Conservation (phyloP, 2,329 filamentous ascomycete genomes). For the Neonectria punicea region DNA sequence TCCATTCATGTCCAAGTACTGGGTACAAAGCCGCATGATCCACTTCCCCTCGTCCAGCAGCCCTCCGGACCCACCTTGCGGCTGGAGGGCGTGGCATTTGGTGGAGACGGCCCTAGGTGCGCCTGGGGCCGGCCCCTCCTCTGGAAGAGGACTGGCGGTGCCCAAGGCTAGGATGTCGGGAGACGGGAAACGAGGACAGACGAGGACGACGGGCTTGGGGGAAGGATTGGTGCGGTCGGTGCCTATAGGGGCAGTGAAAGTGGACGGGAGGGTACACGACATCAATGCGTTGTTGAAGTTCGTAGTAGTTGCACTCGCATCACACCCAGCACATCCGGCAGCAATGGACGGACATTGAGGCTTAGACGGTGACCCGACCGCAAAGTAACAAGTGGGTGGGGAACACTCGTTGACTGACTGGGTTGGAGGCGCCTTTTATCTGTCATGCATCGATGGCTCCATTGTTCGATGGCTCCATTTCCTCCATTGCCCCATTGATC, state of each 20-base stretch:
- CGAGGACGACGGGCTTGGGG: not conserved
- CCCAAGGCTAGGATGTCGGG: not conserved
- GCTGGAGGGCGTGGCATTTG: conserved; percentile 25
- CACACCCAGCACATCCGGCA: conserved; percentile 38
- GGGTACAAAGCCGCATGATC: conserved; percentile 8
- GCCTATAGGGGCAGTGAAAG: not conserved
- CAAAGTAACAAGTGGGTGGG: not conserved
- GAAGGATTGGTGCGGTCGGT: not conserved
- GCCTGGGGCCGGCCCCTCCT: conserved; percentile 3
- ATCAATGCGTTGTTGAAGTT: not conserved
- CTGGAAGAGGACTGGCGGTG: conserved; percentile 8
- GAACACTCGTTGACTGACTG: not conserved
- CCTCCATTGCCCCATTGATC: conserved; percentile 1
- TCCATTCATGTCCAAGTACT: not conserved
- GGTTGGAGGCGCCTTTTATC: not conserved
- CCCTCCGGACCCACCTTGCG: conserved; percentile 30
- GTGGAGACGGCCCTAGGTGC: conserved; percentile 2
- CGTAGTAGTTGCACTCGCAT: conserved; percentile 10
- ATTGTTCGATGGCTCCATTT: conserved; percentile 23
- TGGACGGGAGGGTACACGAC: not conserved
- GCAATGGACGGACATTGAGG: conserved; percentile 29
- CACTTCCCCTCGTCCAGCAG: conserved; percentile 41
- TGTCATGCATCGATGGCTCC: conserved; percentile 8
- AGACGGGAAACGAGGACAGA: not conserved
- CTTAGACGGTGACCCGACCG: conserved; percentile 31